Conservation (phyloP, 1,284 basidiomycete genomes). For the Tremellales sp. region DNA sequence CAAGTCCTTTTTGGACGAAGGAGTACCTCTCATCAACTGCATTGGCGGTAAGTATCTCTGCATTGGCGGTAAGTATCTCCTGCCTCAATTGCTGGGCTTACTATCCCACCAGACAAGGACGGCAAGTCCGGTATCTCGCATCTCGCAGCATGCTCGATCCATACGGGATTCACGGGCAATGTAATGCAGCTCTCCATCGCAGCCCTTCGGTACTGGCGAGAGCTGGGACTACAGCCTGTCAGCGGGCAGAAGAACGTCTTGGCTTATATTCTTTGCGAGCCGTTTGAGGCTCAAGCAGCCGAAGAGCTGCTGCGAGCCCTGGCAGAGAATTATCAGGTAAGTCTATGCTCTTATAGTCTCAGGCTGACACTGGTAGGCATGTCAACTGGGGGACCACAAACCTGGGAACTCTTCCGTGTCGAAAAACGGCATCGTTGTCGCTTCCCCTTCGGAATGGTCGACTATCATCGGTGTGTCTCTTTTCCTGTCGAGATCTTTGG, state of each 20-base stretch:
- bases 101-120: too few species aligned
- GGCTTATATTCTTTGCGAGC: constrained; percentile 24
- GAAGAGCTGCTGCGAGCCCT: constrained; percentile 17
- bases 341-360: too few species aligned
- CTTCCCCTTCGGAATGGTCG: not conserved
- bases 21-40: too few species aligned
- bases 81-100: too few species aligned
- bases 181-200: constrained; percentile 33
- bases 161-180: constrained; percentile 28
- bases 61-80: too few species aligned
- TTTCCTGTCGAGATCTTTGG: not conserved
- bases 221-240: constrained; percentile 37
- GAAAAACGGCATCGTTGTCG: not conserved
- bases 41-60: too few species aligned
- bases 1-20: too few species aligned
- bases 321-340: constrained; percentile 16
- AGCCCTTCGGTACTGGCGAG: constrained; percentile 36
- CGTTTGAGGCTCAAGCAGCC: constrained; percentile 10
- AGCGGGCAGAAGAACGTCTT: constrained; percentile 37
- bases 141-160: constrained; percentile 17
- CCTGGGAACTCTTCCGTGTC: too few species aligned
- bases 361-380: too few species aligned
- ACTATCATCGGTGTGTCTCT: not conserved
- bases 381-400: too few species aligned
- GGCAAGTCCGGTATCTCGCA: too few species aligned